Evolutionary conservation across 768 basidiomycete genomes (phyloP), one percentile per base, ranked within the genome.

Genomic region (Xerocomus spinulosus): DNA sequence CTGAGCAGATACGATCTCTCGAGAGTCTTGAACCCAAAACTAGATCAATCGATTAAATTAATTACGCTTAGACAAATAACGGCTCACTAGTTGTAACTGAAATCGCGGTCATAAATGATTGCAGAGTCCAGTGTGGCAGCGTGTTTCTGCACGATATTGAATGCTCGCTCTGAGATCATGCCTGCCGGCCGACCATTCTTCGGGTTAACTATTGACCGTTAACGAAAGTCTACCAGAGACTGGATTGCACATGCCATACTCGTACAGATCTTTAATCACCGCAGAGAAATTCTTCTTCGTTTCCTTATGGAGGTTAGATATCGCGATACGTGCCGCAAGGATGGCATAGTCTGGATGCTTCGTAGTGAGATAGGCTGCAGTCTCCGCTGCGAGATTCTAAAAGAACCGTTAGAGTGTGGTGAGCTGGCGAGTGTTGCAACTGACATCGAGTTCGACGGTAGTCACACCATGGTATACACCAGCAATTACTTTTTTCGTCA

Each of bases 21-120:
- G 26, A 99, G 83, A 3, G 96, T 99, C 70, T 99, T 99, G 82
- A 98, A 98, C n/a, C 96, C 96, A 62, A 99, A 99, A 72, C 88
- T 91, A 18, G 10, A 3, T 33, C 35, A 8, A 24, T 39, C 18
- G 18, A 32, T 57, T 29, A 41, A 47, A 40, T 9, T 34, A 28
- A 12, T 18, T 24, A 39, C 14, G 2, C n/a, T 18, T 24, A 37
- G 28, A 25, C 13, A 28, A 5, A 43, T 17, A 9, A 21, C 0
- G 9, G 71, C 89, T 33, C 47, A 94, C 92, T 71, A 96, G 69
- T 96, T 93, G 75, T 98, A 98, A 66, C 80, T 89, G 73, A 98
- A 99, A 67, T 99, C 96, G 42, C 96, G 92, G 59, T 95, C 86
- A 69, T 97, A 98, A 68, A 99, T 94, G 71, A 99, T 88, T 15